A percentile compares a stretch with the other conserved stretches of the same genome.
Evolutionary conservation across 176 grass and related monocot genomes (phyloP).

Genomic region (Aegilops umbellulata): DNA sequence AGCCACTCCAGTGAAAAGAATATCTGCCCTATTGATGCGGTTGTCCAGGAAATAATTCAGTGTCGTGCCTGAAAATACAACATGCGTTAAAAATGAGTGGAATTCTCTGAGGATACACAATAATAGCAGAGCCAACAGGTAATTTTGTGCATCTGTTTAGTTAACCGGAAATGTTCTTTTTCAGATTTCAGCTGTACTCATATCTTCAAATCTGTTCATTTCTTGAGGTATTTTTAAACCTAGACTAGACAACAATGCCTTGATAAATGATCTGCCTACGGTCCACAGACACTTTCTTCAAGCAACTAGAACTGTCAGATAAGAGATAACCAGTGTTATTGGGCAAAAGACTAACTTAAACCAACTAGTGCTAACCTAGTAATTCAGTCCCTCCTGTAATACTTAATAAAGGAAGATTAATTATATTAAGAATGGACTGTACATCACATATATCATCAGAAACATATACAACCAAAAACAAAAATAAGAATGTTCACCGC

Average conservation of each 20-base stretch:
- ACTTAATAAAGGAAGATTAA: neutral
- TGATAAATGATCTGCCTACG: neutral
- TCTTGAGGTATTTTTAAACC: neutral
- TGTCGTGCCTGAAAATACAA: slow-evolving; percentile 54
- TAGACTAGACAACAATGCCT: too few relatives aligned
- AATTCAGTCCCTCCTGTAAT: neutral
- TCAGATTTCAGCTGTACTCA: too few relatives aligned
- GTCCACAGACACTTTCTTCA: neutral
- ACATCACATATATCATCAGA: neutral
- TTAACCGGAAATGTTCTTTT: too few relatives aligned
- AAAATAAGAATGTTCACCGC: neutral
- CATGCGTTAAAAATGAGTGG: too few relatives aligned
- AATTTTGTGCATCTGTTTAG: too few relatives aligned
- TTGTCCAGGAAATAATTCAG: slow-evolving; percentile 72
- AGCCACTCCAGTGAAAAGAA: slow-evolving; percentile 68
- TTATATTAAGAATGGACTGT: neutral
- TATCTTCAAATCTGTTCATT: neutral
- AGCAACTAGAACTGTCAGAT: neutral
- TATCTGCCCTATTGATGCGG: slow-evolving; percentile 70
- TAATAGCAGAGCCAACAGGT: too few relatives aligned
- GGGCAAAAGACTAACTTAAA: neutral
- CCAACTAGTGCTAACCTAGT: neutral
- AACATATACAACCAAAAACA: neutral
- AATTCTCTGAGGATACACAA: neutral
- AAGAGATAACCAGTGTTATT: neutral